A percentile compares a stretch with the other conserved stretches of the same genome.
These are phyloP conservation scores for Penicillium dipodomyicola DNA, from an alignment of 495 filamentous ascomycete species.

Conservation along the genomic window DNA sequence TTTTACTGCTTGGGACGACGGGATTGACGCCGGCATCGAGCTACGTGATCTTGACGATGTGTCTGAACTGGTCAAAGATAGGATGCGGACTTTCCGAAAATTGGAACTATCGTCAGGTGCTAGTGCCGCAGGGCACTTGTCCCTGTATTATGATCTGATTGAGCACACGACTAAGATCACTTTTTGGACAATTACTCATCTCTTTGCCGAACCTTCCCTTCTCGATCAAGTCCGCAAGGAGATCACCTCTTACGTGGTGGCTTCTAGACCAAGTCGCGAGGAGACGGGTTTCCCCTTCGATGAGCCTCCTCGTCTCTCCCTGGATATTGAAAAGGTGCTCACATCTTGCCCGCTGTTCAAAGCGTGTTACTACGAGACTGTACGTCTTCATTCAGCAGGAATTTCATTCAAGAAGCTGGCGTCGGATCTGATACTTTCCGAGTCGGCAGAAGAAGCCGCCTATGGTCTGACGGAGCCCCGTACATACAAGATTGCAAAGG, in stretches of 20 bases:
- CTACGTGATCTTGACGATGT: slow-evolving; percentile 56
- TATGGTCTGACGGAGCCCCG: slow-evolving; percentile 27
- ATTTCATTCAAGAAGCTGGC: slow-evolving; percentile 45
- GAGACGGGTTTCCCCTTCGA: slow-evolving; percentile 52
- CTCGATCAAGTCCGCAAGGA: slow-evolving; percentile 53
- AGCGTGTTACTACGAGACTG: slow-evolving; percentile 53
- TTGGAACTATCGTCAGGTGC: slow-evolving; percentile 30
- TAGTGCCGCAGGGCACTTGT: slow-evolving; percentile 39
- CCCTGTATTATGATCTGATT: slow-evolving; percentile 53
- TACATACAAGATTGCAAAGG: slow-evolving; percentile 47
- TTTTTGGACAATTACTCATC: slow-evolving; percentile 57
- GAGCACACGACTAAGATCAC: slow-evolving; percentile 50
- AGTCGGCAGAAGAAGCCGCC: slow-evolving; percentile 41
- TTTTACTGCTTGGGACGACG: slow-evolving; percentile 46
- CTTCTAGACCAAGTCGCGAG: slow-evolving; percentile 41
- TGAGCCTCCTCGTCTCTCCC: slow-evolving; percentile 49
- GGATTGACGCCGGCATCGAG: slow-evolving; percentile 42
- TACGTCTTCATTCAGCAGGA: slow-evolving; percentile 51
- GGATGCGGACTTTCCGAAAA: slow-evolving; percentile 40
- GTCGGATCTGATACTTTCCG: slow-evolving; percentile 43
- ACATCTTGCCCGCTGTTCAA: slow-evolving; percentile 51
- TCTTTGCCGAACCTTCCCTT: slow-evolving; percentile 47
- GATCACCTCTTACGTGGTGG: slow-evolving; percentile 45
- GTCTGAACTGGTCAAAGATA: slow-evolving; percentile 45
- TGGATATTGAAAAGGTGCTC: slow-evolving; percentile 46